Evolutionary conservation across 345 rosid species (phyloP).

Genomic region (Citrus maxima): DNA sequence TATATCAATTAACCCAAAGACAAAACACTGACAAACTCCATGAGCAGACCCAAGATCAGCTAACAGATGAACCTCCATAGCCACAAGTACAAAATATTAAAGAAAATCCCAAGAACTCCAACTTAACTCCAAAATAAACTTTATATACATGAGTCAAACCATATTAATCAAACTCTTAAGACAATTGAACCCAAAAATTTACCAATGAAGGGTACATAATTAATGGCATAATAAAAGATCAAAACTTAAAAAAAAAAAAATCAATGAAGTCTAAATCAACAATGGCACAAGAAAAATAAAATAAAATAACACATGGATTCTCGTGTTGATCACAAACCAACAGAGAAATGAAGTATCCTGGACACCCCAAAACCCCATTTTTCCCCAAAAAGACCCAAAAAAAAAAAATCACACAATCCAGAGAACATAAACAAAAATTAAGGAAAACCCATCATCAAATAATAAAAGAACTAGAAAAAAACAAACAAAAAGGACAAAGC

Average conservation of each 20-base stretch:
- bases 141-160: background rate
- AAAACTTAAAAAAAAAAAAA: background rate
- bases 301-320: background rate
- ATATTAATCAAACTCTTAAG: slow-evolving; percentile 3
- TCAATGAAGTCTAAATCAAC: background rate
- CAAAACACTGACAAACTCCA: background rate
- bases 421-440: background rate
- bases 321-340: background rate
- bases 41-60: background rate
- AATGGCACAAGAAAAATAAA: background rate
- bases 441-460: slow-evolving; percentile 3
- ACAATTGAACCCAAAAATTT: background rate
- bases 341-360: background rate
- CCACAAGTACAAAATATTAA: background rate
- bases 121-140: background rate
- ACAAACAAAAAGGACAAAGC: background rate
- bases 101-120: background rate
- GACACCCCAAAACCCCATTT: slow-evolving; percentile 1
- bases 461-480: background rate
- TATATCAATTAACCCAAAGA: background rate
- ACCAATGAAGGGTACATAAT: background rate
- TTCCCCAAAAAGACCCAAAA: background rate
- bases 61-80: background rate
- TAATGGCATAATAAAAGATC: background rate
- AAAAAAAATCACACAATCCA: background rate